Conservation (phyloP, 805 yeast genomes). For the Phaffomyces opuntiae region DNA sequence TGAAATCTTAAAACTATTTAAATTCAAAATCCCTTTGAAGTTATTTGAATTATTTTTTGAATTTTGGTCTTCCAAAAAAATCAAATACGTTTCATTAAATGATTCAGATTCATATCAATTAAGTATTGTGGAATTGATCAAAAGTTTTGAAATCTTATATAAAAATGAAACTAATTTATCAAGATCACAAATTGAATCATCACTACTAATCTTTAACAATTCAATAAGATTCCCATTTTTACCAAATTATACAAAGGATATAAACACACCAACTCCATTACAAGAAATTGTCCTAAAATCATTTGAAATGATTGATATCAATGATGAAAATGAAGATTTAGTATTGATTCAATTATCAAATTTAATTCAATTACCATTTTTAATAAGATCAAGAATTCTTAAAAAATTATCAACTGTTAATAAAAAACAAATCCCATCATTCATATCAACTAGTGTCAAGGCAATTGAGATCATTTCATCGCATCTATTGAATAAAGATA, state of each 20-base stretch:
- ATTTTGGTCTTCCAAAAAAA: conserved; percentile 42
- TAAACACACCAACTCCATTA: conserved; percentile 48
- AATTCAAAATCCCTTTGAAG: conserved; percentile 22
- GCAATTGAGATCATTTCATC: conserved; percentile 35
- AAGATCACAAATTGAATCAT: conserved; percentile 33
- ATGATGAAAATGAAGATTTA: conserved; percentile 33
- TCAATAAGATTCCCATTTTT: conserved; percentile 70
- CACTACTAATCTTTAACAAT: conserved; percentile 54
- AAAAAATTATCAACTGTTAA: conserved; percentile 40
- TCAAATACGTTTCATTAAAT: conserved; percentile 36
- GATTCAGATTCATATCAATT: conserved; percentile 45
- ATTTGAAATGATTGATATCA: conserved; percentile 28
- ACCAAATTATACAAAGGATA: conserved; percentile 51
- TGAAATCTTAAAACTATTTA: conserved; percentile 36
- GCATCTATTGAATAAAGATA: conserved; percentile 25
- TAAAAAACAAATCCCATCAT: conserved; percentile 48
- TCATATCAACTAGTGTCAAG: conserved; percentile 48
- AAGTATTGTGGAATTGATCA: conserved; percentile 47
- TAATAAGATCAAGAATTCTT: conserved; percentile 49
- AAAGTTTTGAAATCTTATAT: conserved; percentile 45
- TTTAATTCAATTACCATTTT: conserved; percentile 53
- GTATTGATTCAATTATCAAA: conserved; percentile 48
- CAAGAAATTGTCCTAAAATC: conserved; percentile 54
- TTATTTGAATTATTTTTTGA: conserved; percentile 35
- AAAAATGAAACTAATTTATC: conserved; percentile 24